Evolutionary conservation across 139 green algal genomes (phyloP).

Genomic region (Auxenochlorella pyrenoidosa): DNA sequence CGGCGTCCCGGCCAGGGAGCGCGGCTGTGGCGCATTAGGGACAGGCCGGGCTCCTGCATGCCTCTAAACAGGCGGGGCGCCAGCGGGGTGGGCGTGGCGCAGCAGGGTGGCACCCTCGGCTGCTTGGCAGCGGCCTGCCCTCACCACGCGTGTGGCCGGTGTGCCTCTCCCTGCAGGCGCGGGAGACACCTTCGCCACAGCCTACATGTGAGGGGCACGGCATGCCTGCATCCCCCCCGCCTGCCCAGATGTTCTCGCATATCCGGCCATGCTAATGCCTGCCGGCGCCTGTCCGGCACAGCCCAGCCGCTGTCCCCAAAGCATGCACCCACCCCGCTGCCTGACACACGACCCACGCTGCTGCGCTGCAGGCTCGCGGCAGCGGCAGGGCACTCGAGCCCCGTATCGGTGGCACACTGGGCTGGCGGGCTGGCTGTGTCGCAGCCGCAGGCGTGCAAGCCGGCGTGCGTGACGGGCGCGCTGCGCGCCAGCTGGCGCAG

Average conservation of each 20-base stretch:
- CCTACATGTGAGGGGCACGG: not conserved
- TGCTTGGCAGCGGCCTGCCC: too few relatives aligned
- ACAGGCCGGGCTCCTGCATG: not conserved
- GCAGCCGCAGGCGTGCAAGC: conserved; percentile 75
- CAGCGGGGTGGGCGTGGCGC: too few relatives aligned
- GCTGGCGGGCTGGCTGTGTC: conserved; percentile 66
- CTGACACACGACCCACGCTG: not conserved
- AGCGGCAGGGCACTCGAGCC: conserved; percentile 37
- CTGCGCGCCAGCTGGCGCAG: not conserved
- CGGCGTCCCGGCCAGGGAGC: too few relatives aligned
- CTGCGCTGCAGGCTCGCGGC: conserved; percentile 51
- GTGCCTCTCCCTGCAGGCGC: not conserved
- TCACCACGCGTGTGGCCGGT: not conserved
- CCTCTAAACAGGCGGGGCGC: too few relatives aligned
- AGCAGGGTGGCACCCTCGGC: too few relatives aligned
- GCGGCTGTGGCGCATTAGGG: too few relatives aligned
- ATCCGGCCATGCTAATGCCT: not conserved
- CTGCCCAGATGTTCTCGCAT: not conserved
- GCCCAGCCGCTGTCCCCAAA: not conserved
- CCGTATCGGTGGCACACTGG: conserved; percentile 57
- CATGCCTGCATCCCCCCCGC: not conserved
- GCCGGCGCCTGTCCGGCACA: too few relatives aligned
- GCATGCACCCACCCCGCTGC: not conserved
- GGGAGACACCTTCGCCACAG: not conserved
- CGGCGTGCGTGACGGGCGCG: conserved; percentile 55